Evolutionary conservation across 108 stramenopile species (phyloP).

Genomic region (Skeletonema grethae): DNA sequence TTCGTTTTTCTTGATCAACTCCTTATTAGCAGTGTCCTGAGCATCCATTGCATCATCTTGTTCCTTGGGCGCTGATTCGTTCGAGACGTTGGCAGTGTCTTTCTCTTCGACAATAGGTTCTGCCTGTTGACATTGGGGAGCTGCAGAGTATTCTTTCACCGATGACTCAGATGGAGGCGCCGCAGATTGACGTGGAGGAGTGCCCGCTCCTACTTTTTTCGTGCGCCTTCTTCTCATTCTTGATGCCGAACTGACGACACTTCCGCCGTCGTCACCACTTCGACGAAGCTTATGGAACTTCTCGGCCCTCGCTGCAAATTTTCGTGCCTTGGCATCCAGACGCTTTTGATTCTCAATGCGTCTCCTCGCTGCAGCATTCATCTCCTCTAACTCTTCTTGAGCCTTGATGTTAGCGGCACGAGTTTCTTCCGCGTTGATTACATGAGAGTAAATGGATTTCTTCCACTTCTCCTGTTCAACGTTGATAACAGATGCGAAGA

Average conservation of each 20-base stretch:
- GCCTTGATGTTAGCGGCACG: slow-evolving; percentile 31
- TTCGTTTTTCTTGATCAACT: not conserved
- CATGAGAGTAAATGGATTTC: slow-evolving; percentile 28
- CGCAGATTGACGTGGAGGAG: slow-evolving; percentile 1
- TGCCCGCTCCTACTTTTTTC: not conserved
- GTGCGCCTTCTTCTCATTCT: slow-evolving; percentile 6
- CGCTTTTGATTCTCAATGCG: slow-evolving; percentile 33
- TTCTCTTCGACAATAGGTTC: not conserved
- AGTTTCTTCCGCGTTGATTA: slow-evolving; percentile 35
- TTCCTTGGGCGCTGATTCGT: not conserved
- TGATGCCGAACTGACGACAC: slow-evolving; percentile 28
- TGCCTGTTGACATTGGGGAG: not conserved
- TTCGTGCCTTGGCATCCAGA: slow-evolving; percentile 34
- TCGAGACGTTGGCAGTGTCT: not conserved
- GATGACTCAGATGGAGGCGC: not conserved
- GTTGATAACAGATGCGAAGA: slow-evolving; percentile 37
- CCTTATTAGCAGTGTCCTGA: not conserved
- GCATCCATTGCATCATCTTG: not conserved
- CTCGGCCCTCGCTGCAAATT: slow-evolving; percentile 46
- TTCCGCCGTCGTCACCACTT: slow-evolving; percentile 34
- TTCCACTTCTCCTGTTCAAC: slow-evolving; percentile 41
- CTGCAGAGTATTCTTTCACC: not conserved
- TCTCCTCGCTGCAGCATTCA: slow-evolving; percentile 29
- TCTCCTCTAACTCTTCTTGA: slow-evolving; percentile 28
- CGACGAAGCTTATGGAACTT: slow-evolving; percentile 43